Base-by-base conservation (phyloP, 2,329 filamentous ascomycete genomes). In the Malbranchea cinnamomea region DNA sequence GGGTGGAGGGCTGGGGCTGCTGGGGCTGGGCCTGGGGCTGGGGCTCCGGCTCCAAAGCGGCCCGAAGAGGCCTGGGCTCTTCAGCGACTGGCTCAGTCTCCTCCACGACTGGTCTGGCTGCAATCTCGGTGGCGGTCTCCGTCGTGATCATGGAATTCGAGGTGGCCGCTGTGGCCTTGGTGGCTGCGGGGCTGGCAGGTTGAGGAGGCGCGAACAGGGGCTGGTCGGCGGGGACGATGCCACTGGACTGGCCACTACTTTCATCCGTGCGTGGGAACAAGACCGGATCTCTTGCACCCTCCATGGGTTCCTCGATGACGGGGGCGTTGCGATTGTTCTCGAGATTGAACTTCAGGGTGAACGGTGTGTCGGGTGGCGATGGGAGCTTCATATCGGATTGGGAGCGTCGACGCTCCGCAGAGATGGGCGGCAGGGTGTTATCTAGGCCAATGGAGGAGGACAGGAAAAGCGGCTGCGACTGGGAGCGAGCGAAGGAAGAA, bases 311-410 rank as follows among this genome's bases (percentile, higher is more conserved):
- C 23, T 47, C 42, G 23, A 35, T 41, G 31, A 46, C 45, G 8
- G 49, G 47, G 30, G 43, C 48, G 33, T 45, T 42, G 36, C 56
- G 58, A 40, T 59, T 60, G 37, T 49, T 50, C 24, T 47, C 52
- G 19, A 52, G 49, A 35, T 56, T n/a, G n/a, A n/a, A n/a, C n/a
- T n/a, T n/a, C n/a, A n/a, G n/a, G n/a, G n/a, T n/a, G n/a, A n/a
- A 57, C 9, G 58, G 58, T 25, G 58, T 61, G 23, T 60, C 54
- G 21, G 58, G 58, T 42, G 58, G 58, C 38, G 58, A 62, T 20
- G 55, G 57, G 31, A 60, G 39, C 40, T 59, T 50, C 47, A 58
- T 53, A 38, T 59, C 53, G 26, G 50, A 58, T 37, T 54, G 53
- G 34, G 50, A 54, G 35, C 49, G 51, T 37, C 54, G 59, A 40